phyloP scores from a whole-genome alignment of 805 yeast species.

The Suhomyces faveliae region DNA sequence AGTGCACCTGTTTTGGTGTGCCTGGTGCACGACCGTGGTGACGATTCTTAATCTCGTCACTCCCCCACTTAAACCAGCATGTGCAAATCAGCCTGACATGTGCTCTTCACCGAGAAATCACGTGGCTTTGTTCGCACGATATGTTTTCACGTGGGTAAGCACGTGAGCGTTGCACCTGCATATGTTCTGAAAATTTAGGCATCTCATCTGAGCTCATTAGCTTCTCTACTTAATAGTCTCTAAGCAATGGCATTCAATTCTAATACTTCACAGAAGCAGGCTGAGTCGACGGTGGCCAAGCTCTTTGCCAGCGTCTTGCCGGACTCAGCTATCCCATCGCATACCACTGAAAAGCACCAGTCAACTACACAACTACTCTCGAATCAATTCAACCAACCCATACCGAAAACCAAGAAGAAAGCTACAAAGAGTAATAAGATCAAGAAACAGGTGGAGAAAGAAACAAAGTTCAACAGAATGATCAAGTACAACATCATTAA shows the following conservation, averaged over 20 bases:
- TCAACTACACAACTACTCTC: conserved; percentile 14
- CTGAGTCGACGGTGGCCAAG: conserved; percentile 24
- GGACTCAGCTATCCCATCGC: conserved; percentile 5
- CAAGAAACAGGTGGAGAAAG: conserved; percentile 26
- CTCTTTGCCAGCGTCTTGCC: conserved; percentile 25
- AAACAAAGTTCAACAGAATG: conserved; percentile 33
- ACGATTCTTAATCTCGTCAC: no score
- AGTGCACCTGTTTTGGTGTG: not conserved
- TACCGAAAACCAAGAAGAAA: conserved; percentile 8
- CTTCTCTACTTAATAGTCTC: not conserved
- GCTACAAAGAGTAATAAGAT: conserved; percentile 16
- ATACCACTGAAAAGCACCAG: not conserved
- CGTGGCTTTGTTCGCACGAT: no score
- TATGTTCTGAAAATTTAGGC: not conserved
- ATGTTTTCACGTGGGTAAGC: no score
- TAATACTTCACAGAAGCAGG: conserved; percentile 18
- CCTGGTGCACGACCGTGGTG: not conserved
- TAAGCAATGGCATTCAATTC: conserved; percentile 25
- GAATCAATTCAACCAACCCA: conserved; percentile 8
- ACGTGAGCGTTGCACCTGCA: no score
- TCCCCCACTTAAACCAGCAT: not conserved
- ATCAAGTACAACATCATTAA: conserved; percentile 42
- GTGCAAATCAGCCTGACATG: not conserved
- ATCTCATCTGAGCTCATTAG: not conserved
- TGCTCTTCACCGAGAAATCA: not conserved